Evolutionary conservation across 495 filamentous ascomycete species (phyloP).

Genomic region (Bacidia rubella): DNA sequence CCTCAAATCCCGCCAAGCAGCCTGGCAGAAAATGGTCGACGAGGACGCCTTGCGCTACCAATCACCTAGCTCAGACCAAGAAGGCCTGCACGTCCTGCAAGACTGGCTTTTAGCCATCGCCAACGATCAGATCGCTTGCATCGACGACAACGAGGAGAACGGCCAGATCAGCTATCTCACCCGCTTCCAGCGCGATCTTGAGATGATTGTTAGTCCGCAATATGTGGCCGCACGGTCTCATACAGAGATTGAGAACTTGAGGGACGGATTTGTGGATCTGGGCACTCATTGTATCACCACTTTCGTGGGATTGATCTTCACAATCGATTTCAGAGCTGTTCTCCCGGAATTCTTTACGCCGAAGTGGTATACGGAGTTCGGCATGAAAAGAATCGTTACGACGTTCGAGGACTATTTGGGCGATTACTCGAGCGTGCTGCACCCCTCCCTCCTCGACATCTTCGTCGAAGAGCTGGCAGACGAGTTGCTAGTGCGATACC

Average conservation of each 20-base stretch:
- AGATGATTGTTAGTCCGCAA: slow-evolving; percentile 60
- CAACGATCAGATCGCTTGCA: slow-evolving; percentile 96
- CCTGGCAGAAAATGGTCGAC: slow-evolving; percentile 77
- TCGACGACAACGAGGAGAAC: slow-evolving; percentile 70
- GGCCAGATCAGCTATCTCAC: slow-evolving; percentile 62
- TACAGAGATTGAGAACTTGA: slow-evolving; percentile 57
- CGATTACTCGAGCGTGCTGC: slow-evolving; percentile 70
- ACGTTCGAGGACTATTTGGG: slow-evolving; percentile 89
- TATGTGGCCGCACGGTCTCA: slow-evolving; percentile 60
- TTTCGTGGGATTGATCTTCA: slow-evolving; percentile 75
- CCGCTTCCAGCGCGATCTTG: slow-evolving; percentile 66
- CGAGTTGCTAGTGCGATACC: slow-evolving; percentile 73
- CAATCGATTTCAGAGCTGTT: slow-evolving; percentile 67
- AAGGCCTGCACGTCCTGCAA: slow-evolving; percentile 68
- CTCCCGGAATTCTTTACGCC: slow-evolving; percentile 83
- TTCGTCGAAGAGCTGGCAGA: slow-evolving; percentile 82
- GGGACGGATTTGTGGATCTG: slow-evolving; percentile 86
- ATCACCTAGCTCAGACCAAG: slow-evolving; percentile 44
- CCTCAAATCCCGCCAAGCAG: slow-evolving; percentile 62
- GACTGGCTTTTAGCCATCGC: slow-evolving; percentile 95
- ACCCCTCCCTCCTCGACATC: slow-evolving; percentile 76
- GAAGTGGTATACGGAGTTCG: slow-evolving; percentile 69
- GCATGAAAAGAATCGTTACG: slow-evolving; percentile 76
- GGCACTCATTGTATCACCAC: slow-evolving; percentile 78
- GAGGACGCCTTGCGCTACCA: slow-evolving; percentile 69